phyloP scores from a whole-genome alignment of 495 filamentous ascomycete genomes.

The Aspergillus wentii region DNA sequence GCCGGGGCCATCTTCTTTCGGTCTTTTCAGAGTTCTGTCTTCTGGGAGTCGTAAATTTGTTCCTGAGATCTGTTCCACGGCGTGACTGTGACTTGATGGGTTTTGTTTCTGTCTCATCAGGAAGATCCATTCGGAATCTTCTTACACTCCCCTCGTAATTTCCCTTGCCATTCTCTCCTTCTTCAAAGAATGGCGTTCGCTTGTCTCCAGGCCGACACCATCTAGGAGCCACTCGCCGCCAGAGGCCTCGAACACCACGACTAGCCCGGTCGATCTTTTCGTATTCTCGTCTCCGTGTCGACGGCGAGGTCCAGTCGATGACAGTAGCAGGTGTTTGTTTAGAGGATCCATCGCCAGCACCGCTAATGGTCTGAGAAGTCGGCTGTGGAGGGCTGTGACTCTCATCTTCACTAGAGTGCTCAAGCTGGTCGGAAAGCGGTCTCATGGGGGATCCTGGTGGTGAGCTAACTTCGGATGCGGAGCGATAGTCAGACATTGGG shows the following conservation, averaged over 20 bases:
- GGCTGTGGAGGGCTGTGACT: too few relatives aligned
- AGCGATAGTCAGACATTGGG: constrained; percentile 2
- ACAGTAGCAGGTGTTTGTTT: constrained; percentile 34
- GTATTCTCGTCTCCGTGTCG: constrained; percentile 43
- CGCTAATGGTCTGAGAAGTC: too few relatives aligned
- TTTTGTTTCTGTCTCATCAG: constrained; percentile 21
- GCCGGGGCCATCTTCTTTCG: too few relatives aligned
- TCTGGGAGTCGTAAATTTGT: too few relatives aligned
- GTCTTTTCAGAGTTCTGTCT: too few relatives aligned
- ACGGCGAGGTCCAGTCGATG: constrained; percentile 46
- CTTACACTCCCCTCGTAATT: constrained; percentile 44
- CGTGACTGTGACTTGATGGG: constrained; percentile 1
- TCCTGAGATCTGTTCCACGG: constrained; percentile 9
- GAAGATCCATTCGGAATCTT: constrained; percentile 45
- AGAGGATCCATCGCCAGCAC: too few relatives aligned
- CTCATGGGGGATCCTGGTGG: constrained; percentile 11
- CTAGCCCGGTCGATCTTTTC: constrained; percentile 46
- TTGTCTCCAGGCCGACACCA: constrained; percentile 31
- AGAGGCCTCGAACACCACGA: constrained; percentile 39
- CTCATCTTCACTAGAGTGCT: too few relatives aligned
- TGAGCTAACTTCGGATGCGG: constrained; percentile 9
- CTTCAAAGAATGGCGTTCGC: constrained; percentile 38
- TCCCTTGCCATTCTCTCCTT: constrained; percentile 28
- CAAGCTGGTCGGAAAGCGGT: too few relatives aligned
- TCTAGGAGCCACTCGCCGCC: constrained; percentile 37